phyloP scores from a whole-genome alignment of 2,329 filamentous ascomycete genomes.

The Exophiala aquamarina region DNA sequence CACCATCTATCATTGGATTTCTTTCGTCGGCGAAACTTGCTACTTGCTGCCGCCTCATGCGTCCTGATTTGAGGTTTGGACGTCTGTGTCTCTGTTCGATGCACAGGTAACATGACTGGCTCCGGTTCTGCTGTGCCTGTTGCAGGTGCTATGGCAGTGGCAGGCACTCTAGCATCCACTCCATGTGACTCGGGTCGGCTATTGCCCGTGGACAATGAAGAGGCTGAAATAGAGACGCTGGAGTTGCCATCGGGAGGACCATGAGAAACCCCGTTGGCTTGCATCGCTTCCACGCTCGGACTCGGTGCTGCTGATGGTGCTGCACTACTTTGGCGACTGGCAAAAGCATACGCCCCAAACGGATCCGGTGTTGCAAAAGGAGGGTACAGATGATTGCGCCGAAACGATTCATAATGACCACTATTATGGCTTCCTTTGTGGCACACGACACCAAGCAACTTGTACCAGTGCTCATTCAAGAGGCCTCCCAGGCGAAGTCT shows the following conservation, averaged over 20 bases:
- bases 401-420: constrained; percentile 95
- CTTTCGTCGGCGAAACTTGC: constrained; percentile 54
- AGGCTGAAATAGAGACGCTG: constrained; percentile 23
- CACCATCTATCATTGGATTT: constrained; percentile 80
- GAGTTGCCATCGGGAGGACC: constrained; percentile 29
- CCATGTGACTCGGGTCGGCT: constrained; percentile 21
- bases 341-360: constrained; percentile 73
- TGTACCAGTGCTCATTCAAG: constrained; percentile 75
- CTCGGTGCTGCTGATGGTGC: constrained; percentile 50
- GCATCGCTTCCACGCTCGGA: constrained; percentile 44
- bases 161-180: constrained; percentile 3
- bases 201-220: constrained; percentile 15
- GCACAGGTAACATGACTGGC: constrained; percentile 8
- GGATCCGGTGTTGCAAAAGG: constrained; percentile 81
- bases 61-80: constrained; percentile 25
- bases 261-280: constrained; percentile 30
- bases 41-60: constrained; percentile 28
- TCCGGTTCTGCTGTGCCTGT: constrained; percentile 3
- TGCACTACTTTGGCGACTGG: constrained; percentile 61
- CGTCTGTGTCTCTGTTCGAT: constrained; percentile 23
- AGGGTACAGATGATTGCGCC: constrained; percentile 74
- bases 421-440: constrained; percentile 96
- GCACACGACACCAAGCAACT: constrained; percentile 80
- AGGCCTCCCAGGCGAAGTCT: constrained; percentile 78
- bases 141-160: neutral